Conservation (phyloP, 345 rosid species). For the Ceriops tagal region DNA sequence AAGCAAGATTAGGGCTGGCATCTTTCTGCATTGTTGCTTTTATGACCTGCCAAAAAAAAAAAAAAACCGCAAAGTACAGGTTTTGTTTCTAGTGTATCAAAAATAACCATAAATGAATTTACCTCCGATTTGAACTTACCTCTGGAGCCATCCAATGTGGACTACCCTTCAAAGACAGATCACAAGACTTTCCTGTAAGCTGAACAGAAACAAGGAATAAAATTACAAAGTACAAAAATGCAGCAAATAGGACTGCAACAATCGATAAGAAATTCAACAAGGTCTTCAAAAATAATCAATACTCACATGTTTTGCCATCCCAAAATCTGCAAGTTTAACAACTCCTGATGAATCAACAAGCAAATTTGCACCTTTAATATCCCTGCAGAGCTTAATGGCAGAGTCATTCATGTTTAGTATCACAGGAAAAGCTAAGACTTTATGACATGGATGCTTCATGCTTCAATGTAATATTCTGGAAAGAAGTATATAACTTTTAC, state of each 20-base stretch:
- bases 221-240: neutral
- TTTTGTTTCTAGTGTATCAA: too few species aligned
- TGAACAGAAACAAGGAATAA: constrained; percentile 22
- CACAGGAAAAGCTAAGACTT: constrained; percentile 1
- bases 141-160: constrained; percentile 91
- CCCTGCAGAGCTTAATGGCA: constrained; percentile 39
- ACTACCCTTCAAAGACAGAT: constrained; percentile 67
- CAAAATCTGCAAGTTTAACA: constrained; percentile 77
- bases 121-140: constrained; percentile 33
- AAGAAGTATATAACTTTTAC: constrained; percentile 25
- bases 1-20: constrained; percentile 51
- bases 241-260: neutral
- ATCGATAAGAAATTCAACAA: neutral
- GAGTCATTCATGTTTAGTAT: constrained; percentile 9
- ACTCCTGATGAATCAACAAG: constrained; percentile 58
- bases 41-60: constrained; percentile 42
- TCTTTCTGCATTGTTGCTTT: constrained; percentile 41
- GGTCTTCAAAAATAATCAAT: constrained; percentile 3
- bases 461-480: neutral
- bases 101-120: neutral
- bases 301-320: constrained; percentile 76
- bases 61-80: too few species aligned
- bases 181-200: constrained; percentile 51
- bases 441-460: constrained; percentile 2
- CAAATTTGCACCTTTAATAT: constrained; percentile 76